These are phyloP conservation scores for Blyttiomyces sp. DNA, from an alignment of 371 early-diverging fungal genomes.

Conservation along the genomic window DNA sequence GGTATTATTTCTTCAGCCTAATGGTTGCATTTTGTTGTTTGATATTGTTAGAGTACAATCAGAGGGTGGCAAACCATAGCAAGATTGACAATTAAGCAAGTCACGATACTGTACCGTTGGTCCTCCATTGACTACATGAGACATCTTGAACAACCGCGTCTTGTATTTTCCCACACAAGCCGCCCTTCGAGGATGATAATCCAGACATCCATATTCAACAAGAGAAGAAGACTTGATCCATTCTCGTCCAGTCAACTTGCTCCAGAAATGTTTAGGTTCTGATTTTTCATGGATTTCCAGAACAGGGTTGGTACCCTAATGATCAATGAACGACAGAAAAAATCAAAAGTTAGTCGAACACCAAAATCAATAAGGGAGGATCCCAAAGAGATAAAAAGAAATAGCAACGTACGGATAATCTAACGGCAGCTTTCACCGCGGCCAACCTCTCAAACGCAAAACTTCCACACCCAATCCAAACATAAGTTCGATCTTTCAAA, in stretches of 20 bases:
- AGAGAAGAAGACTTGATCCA: background rate
- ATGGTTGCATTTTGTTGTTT: too few relatives aligned
- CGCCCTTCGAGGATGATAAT: conserved; percentile 7
- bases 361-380: too few relatives aligned
- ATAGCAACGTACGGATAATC: too few relatives aligned
- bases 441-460: conserved; percentile 14
- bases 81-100: background rate
- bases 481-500: conserved; percentile 8
- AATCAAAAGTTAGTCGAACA: too few relatives aligned
- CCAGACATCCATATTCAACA: conserved; percentile 13
- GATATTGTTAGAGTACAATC: too few relatives aligned
- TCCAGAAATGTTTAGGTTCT: conserved; percentile 23
- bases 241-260: conserved; percentile 11
- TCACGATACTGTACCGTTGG: conserved; percentile 24
- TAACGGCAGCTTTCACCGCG: conserved; percentile 13
- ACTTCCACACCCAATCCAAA: conserved; percentile 32
- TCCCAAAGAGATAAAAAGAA: too few relatives aligned
- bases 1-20: conserved; percentile 31
- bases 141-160: conserved; percentile 28
- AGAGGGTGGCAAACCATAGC: background rate
- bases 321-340: too few relatives aligned
- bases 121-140: conserved; percentile 31
- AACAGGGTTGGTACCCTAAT: background rate
- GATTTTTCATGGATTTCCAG: conserved; percentile 10
- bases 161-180: conserved; percentile 12